These are phyloP conservation scores for Epichloe gansuensis DNA, from an alignment of 2,329 filamentous ascomycete species.

Conservation along the genomic window DNA sequence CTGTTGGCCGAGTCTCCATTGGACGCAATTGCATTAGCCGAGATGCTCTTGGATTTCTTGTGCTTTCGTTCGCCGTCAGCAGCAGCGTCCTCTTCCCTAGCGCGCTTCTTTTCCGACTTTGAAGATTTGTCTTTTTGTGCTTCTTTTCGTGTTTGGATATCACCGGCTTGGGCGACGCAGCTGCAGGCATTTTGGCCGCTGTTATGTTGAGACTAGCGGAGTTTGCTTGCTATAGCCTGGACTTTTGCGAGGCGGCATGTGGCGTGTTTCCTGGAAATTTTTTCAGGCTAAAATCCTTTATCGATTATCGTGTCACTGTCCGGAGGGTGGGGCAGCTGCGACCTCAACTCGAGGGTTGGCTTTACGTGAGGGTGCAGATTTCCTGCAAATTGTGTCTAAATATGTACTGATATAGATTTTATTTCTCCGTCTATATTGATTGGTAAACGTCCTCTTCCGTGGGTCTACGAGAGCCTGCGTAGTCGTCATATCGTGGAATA, in stretches of 20 bases:
- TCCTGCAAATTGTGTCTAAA: too few species aligned
- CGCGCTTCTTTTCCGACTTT: constrained; percentile 31
- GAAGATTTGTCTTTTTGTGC: constrained; percentile 21
- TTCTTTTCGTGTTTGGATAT: constrained; percentile 27
- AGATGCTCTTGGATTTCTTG: constrained; percentile 39
- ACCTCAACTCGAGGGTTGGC: not conserved
- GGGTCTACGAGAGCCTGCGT: too few species aligned
- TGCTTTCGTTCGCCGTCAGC: constrained; percentile 32
- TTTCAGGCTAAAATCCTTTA: not conserved
- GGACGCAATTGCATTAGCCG: constrained; percentile 12
- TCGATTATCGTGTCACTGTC: not conserved
- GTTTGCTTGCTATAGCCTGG: constrained; percentile 1
- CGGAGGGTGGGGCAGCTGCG: not conserved
- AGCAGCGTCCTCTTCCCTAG: constrained; percentile 28
- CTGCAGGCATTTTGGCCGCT: constrained; percentile 14
- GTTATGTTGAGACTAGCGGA: constrained; percentile 6
- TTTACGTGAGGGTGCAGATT: too few species aligned
- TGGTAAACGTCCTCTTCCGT: too few species aligned
- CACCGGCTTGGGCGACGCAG: constrained; percentile 18
- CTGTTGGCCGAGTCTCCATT: constrained; percentile 16
- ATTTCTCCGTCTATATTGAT: too few species aligned
- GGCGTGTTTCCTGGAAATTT: not conserved
- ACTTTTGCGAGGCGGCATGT: not conserved
- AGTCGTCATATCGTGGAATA: too few species aligned
- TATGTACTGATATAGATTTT: too few species aligned